Conservation (phyloP, 2,329 filamentous ascomycete genomes). For the Colletotrichum sp. region DNA sequence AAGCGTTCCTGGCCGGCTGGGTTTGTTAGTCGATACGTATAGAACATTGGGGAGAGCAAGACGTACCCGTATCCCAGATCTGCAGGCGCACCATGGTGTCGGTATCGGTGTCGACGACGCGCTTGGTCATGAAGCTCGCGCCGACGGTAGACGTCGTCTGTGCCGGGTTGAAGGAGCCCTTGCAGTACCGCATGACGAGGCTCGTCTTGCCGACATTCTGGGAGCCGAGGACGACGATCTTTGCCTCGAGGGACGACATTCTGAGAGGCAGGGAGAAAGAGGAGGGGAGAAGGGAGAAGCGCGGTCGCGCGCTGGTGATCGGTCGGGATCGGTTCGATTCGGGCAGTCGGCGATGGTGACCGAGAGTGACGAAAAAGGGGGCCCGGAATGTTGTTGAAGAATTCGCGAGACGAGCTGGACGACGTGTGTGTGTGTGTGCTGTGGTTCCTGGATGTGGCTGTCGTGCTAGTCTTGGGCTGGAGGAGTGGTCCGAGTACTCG, state of each 20-base stretch:
- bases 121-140: constrained; percentile 80
- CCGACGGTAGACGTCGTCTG: constrained; percentile 75
- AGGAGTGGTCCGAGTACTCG: constrained; percentile 4
- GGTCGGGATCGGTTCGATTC: not conserved
- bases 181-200: constrained; percentile 77
- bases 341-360: not conserved
- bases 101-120: constrained; percentile 81
- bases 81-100: constrained; percentile 89
- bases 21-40: not conserved
- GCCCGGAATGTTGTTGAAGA: not conserved
- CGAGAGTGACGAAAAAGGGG: not conserved
- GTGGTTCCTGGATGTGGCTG: constrained; percentile 7
- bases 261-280: not conserved
- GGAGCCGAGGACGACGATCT: constrained; percentile 80
- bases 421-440: not conserved
- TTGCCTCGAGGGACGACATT: constrained; percentile 74
- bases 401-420: not conserved
- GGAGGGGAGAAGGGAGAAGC: not conserved
- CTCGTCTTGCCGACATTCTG: constrained; percentile 84
- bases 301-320: not conserved
- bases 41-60: not conserved
- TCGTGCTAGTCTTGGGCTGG: constrained; percentile 8
- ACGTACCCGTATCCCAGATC: constrained; percentile 87
- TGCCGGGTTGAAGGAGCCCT: constrained; percentile 71
- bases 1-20: constrained; percentile 90